Evolutionary conservation across 345 rosid genomes (phyloP), one percentile per base, ranked within the genome.

Genomic region (Melaleuca alternifolia): DNA sequence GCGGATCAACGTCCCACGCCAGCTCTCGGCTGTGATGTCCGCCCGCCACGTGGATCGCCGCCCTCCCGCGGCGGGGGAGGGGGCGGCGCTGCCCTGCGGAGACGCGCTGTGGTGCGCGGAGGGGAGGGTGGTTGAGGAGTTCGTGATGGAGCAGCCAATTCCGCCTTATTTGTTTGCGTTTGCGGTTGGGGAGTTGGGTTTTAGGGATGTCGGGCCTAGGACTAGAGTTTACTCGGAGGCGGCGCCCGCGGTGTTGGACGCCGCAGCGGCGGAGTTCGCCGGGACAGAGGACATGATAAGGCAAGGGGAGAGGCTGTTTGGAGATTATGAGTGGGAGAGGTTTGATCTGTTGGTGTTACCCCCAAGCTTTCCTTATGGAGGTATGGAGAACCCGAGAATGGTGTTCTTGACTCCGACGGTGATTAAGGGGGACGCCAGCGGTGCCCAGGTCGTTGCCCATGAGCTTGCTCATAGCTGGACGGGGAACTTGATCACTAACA

Each of bases 391-490:
- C 85, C 98, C 96, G 3, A 93, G 96, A 88, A 96, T 94, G 96
- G 96, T 93, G 82, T 97, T 97, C 88, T 71, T 96, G 93, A 96
- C 98, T 0, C 99, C 98, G 2, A 96, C 98, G 7, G 97, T 97
- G 56, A 96, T 96, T 75, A 97, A 96, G 86, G 99, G 99, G 13
- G 97, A 96, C 84, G 95, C 94, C 0, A 90, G 94, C 54, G 98
- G 99, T 3, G 99, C 98, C 23, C 97, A 95, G 89, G 94, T 96
- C 28, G 98, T 97, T 50, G 99, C 98, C 0, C 98, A 96, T 71
- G 97, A 96, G 92, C 93, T 97, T 13, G 99, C 99, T 1, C 98
- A 96, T 88, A 97, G 97, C 87, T 96, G 99, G 98, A 97, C 98
- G 4, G 98, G 96, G 48, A 97, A 97, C 87, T 89, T 97, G 92